Conservation (phyloP, 306 rosid species). For the Dalbergia cochinchinensis region DNA sequence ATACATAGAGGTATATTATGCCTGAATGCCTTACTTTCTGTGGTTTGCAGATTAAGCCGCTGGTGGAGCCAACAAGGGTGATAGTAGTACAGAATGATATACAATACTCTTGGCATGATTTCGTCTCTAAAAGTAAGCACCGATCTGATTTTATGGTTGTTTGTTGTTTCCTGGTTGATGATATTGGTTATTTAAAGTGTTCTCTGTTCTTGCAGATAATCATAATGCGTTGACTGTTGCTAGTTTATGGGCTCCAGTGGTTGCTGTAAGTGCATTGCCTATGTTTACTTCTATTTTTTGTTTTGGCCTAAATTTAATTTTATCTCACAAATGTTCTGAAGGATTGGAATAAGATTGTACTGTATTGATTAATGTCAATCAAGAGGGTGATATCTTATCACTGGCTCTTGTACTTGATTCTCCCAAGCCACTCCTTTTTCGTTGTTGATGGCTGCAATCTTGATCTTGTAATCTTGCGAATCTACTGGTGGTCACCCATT, state of each 20-base stretch:
- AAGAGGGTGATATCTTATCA: neutral
- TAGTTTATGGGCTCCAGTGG: slow-evolving; percentile 88
- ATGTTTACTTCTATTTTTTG: neutral
- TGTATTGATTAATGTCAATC: neutral
- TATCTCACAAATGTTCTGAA: neutral
- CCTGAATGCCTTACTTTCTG: slow-evolving; percentile 12
- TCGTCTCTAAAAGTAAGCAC: slow-evolving; percentile 76
- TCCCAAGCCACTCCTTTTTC: too few species aligned
- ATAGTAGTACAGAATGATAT: slow-evolving; percentile 52
- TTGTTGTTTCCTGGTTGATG: slow-evolving; percentile 31
- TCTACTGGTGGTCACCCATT: too few species aligned
- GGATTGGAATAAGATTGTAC: neutral
- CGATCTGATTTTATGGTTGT: slow-evolving; percentile 14
- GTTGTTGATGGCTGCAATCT: too few species aligned
- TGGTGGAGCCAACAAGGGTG: slow-evolving; percentile 72
- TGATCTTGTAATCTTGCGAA: too few species aligned
- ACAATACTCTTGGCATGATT: slow-evolving; percentile 84
- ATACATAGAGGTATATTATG: neutral
- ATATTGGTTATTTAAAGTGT: slow-evolving; percentile 31
- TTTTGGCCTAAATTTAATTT: slow-evolving; percentile 3
- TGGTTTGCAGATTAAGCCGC: slow-evolving; percentile 78
- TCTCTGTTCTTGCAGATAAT: slow-evolving; percentile 69
- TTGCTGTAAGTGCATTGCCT: slow-evolving; percentile 66
- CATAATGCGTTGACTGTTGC: slow-evolving; percentile 76
- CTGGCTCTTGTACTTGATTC: neutral